Conservation (phyloP, 1,139 yeast species). For the Candida mesenterica region DNA sequence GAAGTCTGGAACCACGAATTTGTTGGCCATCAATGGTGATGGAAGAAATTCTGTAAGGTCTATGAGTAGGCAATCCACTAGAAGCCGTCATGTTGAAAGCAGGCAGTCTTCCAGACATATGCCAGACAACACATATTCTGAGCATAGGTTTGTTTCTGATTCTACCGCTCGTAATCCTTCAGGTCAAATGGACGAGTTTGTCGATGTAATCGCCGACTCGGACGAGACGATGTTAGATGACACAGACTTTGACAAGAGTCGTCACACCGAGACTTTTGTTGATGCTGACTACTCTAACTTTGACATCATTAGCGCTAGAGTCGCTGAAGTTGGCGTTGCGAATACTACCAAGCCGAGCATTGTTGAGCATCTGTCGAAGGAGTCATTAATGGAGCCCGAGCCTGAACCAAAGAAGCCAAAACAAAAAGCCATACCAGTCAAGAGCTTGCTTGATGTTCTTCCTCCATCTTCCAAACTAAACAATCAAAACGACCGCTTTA, state of each 20-base stretch:
- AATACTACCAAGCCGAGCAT: conserved; percentile 26
- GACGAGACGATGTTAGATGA: conserved; percentile 25
- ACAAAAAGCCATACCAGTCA: conserved; percentile 2
- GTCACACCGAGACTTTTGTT: conserved; percentile 7
- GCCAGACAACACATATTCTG: conserved; percentile 3
- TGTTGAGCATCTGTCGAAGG: conserved; percentile 26
- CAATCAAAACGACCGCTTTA: not conserved
- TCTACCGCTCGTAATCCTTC: not conserved
- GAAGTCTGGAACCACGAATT: conserved; percentile 25
- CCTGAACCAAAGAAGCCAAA: conserved; percentile 9
- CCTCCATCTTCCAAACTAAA: not conserved
- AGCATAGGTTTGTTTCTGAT: not conserved
- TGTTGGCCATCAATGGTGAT: conserved; percentile 26
- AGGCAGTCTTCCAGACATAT: conserved; percentile 2
- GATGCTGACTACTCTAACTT: conserved; percentile 30
- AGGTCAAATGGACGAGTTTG: conserved; percentile 14
- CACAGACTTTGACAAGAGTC: conserved; percentile 1
- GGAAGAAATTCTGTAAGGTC: conserved; percentile 17
- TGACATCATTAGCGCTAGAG: conserved; percentile 32
- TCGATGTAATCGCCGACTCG: conserved; percentile 19
- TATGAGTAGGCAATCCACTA: not conserved
- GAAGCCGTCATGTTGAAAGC: not conserved
- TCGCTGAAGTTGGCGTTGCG: conserved; percentile 31
- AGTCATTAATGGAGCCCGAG: conserved; percentile 22
- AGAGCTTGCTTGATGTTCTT: not conserved